These are phyloP conservation scores for Rhodotorula sp. DNA, from an alignment of 1,284 basidiomycete species.

Conservation along the genomic window DNA sequence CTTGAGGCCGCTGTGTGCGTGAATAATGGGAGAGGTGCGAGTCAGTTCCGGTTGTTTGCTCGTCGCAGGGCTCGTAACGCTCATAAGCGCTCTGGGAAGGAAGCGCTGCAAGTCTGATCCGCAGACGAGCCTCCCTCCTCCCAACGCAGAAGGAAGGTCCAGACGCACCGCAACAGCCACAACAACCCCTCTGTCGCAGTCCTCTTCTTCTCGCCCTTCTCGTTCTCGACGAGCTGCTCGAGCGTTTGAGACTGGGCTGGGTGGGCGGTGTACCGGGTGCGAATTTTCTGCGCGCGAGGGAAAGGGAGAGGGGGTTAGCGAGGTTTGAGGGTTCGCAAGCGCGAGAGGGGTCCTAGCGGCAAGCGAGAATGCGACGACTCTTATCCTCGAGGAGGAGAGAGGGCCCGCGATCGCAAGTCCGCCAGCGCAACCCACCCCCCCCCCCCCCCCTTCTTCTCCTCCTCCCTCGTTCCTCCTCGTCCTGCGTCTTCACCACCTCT, in stretches of 20 bases:
- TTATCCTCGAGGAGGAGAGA: neutral
- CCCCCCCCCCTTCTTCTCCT: no score
- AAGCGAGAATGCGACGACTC: neutral
- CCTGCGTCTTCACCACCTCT: no score
- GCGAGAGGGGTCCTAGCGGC: neutral
- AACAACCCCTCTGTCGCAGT: constrained; percentile 85
- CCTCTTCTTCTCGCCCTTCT: constrained; percentile 79
- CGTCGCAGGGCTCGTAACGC: neutral
- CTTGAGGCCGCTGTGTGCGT: constrained; percentile 67
- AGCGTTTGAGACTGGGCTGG: constrained; percentile 71
- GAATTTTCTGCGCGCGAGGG: constrained; percentile 69
- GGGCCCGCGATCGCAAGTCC: no score
- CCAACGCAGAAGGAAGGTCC: neutral
- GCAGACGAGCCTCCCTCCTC: neutral
- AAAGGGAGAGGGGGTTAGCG: neutral
- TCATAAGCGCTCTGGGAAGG: no score
- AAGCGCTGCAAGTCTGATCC: neutral
- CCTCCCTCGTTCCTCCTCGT: neutral
- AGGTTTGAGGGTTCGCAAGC: neutral
- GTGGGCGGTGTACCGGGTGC: constrained; percentile 67
- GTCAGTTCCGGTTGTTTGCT: neutral
- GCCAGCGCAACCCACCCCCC: no score
- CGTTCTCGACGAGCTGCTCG: constrained; percentile 78
- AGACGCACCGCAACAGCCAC: constrained; percentile 77
- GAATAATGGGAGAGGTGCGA: no score